Evolutionary conservation across 345 rosid genomes (phyloP).

Genomic region (Dipteronia sinensis): DNA sequence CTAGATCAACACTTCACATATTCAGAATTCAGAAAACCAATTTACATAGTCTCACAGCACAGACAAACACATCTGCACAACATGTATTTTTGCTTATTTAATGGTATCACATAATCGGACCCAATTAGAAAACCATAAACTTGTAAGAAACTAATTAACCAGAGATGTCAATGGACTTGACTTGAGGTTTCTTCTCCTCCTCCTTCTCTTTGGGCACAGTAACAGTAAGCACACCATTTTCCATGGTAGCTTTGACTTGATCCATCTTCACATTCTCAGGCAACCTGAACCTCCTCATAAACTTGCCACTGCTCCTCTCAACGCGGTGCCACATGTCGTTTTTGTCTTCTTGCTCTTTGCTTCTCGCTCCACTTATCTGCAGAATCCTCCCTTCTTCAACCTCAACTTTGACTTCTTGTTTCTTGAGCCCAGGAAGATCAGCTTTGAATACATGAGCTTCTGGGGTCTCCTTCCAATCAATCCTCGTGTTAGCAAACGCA

Average conservation of each 20-base stretch:
- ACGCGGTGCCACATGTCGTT: conserved; percentile 3
- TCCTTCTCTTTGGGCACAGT: conserved; percentile 31
- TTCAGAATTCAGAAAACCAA: not conserved
- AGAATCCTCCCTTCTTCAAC: conserved; percentile 10
- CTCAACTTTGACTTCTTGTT: too few relatives aligned
- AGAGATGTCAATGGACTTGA: conserved; percentile 51
- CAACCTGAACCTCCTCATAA: conserved; percentile 42
- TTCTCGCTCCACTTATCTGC: conserved; percentile 34
- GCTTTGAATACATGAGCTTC: too few relatives aligned
- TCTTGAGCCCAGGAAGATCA: too few relatives aligned
- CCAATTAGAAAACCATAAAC: not conserved
- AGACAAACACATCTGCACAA: too few relatives aligned
- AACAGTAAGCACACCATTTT: conserved; percentile 50
- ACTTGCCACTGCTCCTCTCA: conserved; percentile 36
- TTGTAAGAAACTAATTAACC: conserved; percentile 18
- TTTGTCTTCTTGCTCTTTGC: conserved; percentile 35
- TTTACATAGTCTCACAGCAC: not conserved
- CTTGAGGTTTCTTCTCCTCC: conserved; percentile 32
- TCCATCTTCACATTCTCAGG: conserved; percentile 38
- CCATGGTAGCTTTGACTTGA: conserved; percentile 48
- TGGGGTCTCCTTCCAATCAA: too few relatives aligned
- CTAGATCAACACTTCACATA: not conserved
- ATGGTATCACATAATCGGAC: not conserved
- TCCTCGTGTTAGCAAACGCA: too few relatives aligned
- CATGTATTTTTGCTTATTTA: not conserved